Evolutionary conservation across 306 rosid species (phyloP).

Genomic region (Begonia peltatifolia): DNA sequence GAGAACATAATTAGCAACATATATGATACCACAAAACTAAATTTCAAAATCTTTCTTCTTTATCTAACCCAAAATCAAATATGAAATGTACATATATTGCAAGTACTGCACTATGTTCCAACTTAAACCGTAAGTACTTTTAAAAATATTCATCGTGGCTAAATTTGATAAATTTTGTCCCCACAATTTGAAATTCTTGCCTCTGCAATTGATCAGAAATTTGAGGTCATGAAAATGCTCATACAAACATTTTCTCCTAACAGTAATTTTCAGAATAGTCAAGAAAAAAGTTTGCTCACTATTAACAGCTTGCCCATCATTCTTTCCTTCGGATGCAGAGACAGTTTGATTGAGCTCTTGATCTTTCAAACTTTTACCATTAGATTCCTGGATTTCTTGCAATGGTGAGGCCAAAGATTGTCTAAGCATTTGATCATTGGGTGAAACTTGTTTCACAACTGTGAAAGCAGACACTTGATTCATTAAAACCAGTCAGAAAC

Average conservation of each 20-base stretch:
- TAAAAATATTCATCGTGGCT: too few relatives aligned
- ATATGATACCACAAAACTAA: too few relatives aligned
- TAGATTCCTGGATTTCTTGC: slow-evolving; percentile 11
- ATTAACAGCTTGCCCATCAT: slow-evolving; percentile 8
- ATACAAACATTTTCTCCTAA: neutral
- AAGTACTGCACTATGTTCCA: too few relatives aligned
- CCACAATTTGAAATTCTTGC: neutral
- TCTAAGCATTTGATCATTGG: slow-evolving; percentile 3
- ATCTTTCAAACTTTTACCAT: slow-evolving; percentile 5
- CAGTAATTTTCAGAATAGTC: too few relatives aligned
- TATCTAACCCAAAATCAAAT: too few relatives aligned
- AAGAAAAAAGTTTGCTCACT: too few relatives aligned
- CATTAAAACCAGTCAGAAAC: too few relatives aligned
- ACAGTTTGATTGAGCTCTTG: slow-evolving; percentile 10
- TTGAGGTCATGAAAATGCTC: neutral
- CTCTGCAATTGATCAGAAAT: neutral
- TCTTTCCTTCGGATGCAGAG: slow-evolving; percentile 8
- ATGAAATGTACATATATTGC: too few relatives aligned
- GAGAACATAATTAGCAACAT: too few relatives aligned
- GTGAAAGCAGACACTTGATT: slow-evolving; percentile 2
- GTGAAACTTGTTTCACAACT: slow-evolving; percentile 10
- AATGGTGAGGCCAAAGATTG: slow-evolving; percentile 9
- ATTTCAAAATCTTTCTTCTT: too few relatives aligned
- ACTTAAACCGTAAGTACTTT: too few relatives aligned
- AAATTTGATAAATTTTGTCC: neutral